A percentile compares a stretch with the other conserved stretches of the same genome.
Conservation (phyloP, 352 stramenopile genomes). For the Pythium aphanidermatum region DNA sequence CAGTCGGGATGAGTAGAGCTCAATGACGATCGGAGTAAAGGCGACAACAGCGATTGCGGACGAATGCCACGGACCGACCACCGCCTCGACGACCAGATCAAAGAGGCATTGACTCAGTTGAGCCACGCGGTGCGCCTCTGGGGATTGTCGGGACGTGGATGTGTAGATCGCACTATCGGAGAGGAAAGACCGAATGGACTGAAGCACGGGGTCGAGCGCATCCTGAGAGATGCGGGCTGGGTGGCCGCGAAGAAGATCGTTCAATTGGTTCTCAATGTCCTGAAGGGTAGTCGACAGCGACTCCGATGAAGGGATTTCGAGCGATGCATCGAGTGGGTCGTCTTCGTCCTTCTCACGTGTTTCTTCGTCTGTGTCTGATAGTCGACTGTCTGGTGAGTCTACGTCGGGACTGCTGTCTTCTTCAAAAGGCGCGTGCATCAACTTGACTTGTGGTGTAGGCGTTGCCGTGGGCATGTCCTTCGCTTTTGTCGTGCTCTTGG, state of each 20-base stretch:
- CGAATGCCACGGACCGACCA: no score
- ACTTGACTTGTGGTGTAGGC: constrained; percentile 23
- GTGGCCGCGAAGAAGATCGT: constrained; percentile 7
- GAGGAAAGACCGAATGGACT: neutral
- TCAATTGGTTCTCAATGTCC: constrained; percentile 22
- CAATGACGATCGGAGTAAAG: constrained; percentile 32
- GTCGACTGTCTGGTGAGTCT: no score
- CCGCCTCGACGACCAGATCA: no score
- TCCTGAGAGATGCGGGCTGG: neutral
- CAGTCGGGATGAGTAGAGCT: constrained; percentile 21
- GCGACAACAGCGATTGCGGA: no score
- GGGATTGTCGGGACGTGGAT: no score
- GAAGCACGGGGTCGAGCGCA: neutral
- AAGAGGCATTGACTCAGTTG: no score
- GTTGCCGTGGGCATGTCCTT: neutral
- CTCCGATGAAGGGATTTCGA: constrained; percentile 38
- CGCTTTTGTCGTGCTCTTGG: neutral
- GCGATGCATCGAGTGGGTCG: constrained; percentile 37
- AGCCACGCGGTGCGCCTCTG: no score
- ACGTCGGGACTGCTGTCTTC: no score
- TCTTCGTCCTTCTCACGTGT: constrained; percentile 5
- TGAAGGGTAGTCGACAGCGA: constrained; percentile 23
- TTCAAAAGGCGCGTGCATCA: constrained; percentile 34
- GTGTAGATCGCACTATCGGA: no score
- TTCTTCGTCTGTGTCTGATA: no score